phyloP scores from a whole-genome alignment of 371 early-diverging fungal species.

The Homolaphlyctis polyrhiza region DNA sequence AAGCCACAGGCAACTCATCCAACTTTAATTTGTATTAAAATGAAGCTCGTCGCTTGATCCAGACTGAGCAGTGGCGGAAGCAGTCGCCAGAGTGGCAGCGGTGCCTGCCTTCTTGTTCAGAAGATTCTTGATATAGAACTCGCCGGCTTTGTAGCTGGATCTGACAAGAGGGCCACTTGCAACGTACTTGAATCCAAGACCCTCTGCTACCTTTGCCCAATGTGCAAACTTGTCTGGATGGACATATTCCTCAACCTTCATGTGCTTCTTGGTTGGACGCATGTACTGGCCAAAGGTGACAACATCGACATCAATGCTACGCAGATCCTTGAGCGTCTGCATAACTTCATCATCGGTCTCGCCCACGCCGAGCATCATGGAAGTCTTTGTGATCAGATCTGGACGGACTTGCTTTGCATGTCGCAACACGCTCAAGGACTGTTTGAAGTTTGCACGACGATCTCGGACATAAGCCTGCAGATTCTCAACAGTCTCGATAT shows the following conservation, averaged over 20 bases:
- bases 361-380: slow-evolving; percentile 97
- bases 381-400: slow-evolving; percentile 85
- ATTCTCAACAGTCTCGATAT: slow-evolving; percentile 94
- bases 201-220: slow-evolving; percentile 79
- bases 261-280: slow-evolving; percentile 97
- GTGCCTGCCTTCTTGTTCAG: slow-evolving; percentile 7
- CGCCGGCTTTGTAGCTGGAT: slow-evolving; percentile 96
- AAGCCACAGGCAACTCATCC: background rate
- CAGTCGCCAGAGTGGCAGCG: background rate
- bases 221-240: slow-evolving; percentile 89
- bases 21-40: background rate
- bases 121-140: slow-evolving; percentile 87
- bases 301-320: slow-evolving; percentile 85
- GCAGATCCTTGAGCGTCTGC: slow-evolving; percentile 79
- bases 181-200: slow-evolving; percentile 91
- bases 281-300: slow-evolving; percentile 98
- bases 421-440: slow-evolving; percentile 82
- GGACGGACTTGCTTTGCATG: slow-evolving; percentile 80
- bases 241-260: slow-evolving; percentile 92
- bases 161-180: slow-evolving; percentile 95
- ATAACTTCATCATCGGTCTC: slow-evolving; percentile 92
- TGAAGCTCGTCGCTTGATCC: background rate
- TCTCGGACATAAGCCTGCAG: slow-evolving; percentile 91
- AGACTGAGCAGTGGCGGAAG: background rate
- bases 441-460: slow-evolving; percentile 88